Evolutionary conservation across 345 rosid species (phyloP), one percentile per base, ranked within the genome.

Genomic region (Linum trigynum): DNA sequence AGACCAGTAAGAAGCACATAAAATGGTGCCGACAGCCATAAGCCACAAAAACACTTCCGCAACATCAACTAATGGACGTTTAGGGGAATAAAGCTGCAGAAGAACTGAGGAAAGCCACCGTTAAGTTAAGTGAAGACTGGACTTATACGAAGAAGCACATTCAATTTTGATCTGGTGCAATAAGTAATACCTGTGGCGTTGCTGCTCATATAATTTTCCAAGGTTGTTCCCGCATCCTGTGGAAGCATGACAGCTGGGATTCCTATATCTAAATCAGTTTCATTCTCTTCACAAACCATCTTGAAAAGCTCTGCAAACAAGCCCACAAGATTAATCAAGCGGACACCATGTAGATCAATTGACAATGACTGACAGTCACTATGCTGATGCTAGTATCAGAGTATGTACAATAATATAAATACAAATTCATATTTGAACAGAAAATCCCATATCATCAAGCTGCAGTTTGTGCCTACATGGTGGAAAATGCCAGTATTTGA

Each of bases 1-100:
- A 37, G 98, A 92, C 98, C 98, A 90, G 68, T 81, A 92, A 66
- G 97, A 86, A 67, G 95, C 92, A 80, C 95, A 86, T 67, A 90
- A 72, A 53, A 94, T 90, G 67, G 95, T 90, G 63, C 95, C 91
- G 55, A 88, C 95, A 69, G 99, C 99, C 96, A 94, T 90, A 67
- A 94, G 92, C 99, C 99, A 94, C 35, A 94, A 75, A 72, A 94
- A 94, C 62, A 94, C 96, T 86, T 94, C 99, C 50, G 99, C 97
- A 71, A 90, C 87, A 64, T 94, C 99, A 69, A 94, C 95, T 32
- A 81, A 72, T 17, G 97, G 96, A 51, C 99, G 97, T 67, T 57
- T 78, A 11, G 99, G 99, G 38, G 99, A 90, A 82, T 90, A 94
- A 55, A 90, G 73, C 75, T 86, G 92, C 76, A 94, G 83, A 62